Base-by-base conservation (phyloP, 345 rosid species). In the Sisymbrium altissimum region DNA sequence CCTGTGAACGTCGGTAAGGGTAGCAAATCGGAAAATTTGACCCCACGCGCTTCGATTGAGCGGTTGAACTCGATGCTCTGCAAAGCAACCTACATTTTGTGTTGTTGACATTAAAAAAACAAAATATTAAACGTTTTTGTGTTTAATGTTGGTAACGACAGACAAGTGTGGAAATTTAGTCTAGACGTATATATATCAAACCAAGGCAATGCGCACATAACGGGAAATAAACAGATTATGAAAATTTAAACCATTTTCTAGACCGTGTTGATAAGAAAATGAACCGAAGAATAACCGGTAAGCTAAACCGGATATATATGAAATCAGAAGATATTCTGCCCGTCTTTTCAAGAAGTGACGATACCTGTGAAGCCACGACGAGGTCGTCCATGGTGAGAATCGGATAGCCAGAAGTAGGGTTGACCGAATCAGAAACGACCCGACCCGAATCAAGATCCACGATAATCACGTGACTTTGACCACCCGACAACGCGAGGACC, bases 361-460 rank as follows among this genome's bases (percentile, higher is more conserved):
- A 30, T 55, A 55, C 63, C 63, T 58, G 63, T 1, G 63, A 17
- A 35, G 63, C 43, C n/a, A 2, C 27, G 29, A 10, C 2, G 44
- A 58, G 8, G 63, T 58, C 63, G 27, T 58, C 63, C 44, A 58
- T 35, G 29, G 43, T 58, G 27, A 58, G 63, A 58, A 58, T 35
- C 15, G 63, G 63, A 35, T 58, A 58, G 2, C 63, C 63, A 18
- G 63, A 58, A 35, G 63, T 58, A 9, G 63, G 63, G 44, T 35
- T 58, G 8, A 35, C 9, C 63, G 4, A 18, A 17, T 58, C 63
- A 18, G 63, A 58, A 57, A 58, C 29, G 44, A 58, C 63, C 27
- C 63, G 63, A 58, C 44, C 63, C 44, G 44, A 58, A 18, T 58
- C 63, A 35, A 58, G 63, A 58, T 58, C 63, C 27, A 58, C 64